Evolutionary conservation across 306 rosid species (phyloP), one percentile per base, ranked within the genome.

Genomic region (Comarum palustre): DNA sequence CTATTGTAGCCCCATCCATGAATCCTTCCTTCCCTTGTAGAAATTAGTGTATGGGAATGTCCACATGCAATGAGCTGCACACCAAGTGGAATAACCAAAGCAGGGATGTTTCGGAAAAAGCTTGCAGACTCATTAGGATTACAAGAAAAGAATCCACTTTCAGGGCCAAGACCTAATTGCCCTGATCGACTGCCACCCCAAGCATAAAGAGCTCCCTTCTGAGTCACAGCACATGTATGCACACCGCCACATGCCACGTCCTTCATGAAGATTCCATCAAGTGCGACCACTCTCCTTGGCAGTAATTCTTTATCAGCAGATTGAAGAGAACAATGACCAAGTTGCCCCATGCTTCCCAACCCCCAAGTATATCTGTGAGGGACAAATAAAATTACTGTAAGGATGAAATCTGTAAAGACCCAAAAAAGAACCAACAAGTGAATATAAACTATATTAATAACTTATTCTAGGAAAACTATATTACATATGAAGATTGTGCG

Each of bases 1-100:
- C 76, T 81, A 85, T 93, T 93, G 87, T 93, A 93, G 45, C 98
- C 98, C 98, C 98, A 93, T 72, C 98, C 98, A 72, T 84, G 94
- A 66, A 93, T 93, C 71, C 90, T 89, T 71, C 98, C 98, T 73
- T 89, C 97, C 59, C 43, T 86, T 58, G 80, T 85, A 72, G 82
- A 85, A 66, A 89, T 87, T 43, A 92, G 94, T 9, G 96, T 90
- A 83, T 92, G 97, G 50, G 89, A 90, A 80, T 93, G 93, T 64
- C 98, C 98, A 71, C 98, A 93, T 8, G 98, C 96, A 68, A 90
- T 86, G 64, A 83, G 90, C 81, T 81, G 86, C 68, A 90, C 98
- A 15, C 83, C 89, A 45, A 84, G 82, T n/a, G 98, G 96, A 78
- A 93, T 83, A 81, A 87, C 88, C 84, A 90, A 76, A 70, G 79